A percentile compares a stretch with the other conserved stretches of the same genome.
Evolutionary conservation across 495 filamentous ascomycete species (phyloP).

Genomic region (Penicillium argentinense): DNA sequence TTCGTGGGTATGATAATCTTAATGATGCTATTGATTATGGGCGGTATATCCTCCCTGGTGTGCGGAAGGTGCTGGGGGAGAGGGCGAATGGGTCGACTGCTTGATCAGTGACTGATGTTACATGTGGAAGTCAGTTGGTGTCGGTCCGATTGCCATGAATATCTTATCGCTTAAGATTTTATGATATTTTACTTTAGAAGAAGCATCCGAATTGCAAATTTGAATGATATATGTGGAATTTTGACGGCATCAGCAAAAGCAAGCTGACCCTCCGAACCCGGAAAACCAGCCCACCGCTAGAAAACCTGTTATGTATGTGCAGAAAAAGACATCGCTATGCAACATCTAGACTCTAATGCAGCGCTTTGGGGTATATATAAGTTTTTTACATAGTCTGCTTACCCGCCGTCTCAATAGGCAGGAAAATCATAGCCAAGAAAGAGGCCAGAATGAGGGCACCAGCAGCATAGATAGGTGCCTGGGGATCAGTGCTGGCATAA

Average conservation of each 20-base stretch:
- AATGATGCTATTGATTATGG: slow-evolving; percentile 57
- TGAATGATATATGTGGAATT: too few relatives aligned
- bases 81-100: neutral
- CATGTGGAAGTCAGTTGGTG: too few relatives aligned
- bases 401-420: slow-evolving; percentile 48
- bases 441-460: slow-evolving; percentile 42
- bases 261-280: too few relatives aligned
- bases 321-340: neutral
- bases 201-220: too few relatives aligned
- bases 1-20: slow-evolving; percentile 55
- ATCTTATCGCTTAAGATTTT: too few relatives aligned
- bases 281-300: too few relatives aligned
- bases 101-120: neutral
- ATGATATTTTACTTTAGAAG: too few relatives aligned
- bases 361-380: neutral
- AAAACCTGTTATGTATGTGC: too few relatives aligned
- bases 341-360: neutral
- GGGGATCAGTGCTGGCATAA: slow-evolving; percentile 36
- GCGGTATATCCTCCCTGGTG: slow-evolving; percentile 46
- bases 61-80: slow-evolving; percentile 42
- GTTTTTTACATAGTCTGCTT: slow-evolving; percentile 35
- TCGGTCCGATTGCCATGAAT: too few relatives aligned
- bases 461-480: slow-evolving; percentile 46
- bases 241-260: too few relatives aligned
- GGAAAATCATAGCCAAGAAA: slow-evolving; percentile 43